A percentile compares a stretch with the other conserved stretches of the same genome.
Evolutionary conservation across 1,284 basidiomycete species (phyloP).

Genomic region (Cutaneotrichosporon sp.): DNA sequence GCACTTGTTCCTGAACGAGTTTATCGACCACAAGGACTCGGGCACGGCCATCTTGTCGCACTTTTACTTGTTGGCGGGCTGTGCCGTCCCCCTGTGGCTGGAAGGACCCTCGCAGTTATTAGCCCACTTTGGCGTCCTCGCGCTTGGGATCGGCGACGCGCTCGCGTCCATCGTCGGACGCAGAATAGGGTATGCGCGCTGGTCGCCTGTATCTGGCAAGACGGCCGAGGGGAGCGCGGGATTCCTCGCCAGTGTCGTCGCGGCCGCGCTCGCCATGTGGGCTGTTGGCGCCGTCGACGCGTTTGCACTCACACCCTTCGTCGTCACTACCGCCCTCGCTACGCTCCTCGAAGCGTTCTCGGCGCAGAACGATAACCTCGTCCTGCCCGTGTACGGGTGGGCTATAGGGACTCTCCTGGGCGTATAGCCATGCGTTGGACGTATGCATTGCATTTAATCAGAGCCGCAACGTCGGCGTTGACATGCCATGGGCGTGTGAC

Average conservation of each 20-base stretch:
- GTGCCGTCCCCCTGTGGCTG: conserved; percentile 88
- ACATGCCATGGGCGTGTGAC: too few species aligned
- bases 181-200: conserved; percentile 68
- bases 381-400: conserved; percentile 84
- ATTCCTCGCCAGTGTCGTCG: conserved; percentile 68
- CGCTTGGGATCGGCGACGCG: conserved; percentile 89
- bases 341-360: conserved; percentile 78
- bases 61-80: conserved; percentile 93
- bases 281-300: conserved; percentile 61
- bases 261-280: conserved; percentile 65
- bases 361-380: conserved; percentile 91
- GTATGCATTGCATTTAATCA: too few species aligned
- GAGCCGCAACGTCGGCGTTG: too few species aligned
- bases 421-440: too few species aligned
- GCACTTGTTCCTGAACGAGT: conserved; percentile 96
- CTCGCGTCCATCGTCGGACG: conserved; percentile 89
- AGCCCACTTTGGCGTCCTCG: conserved; percentile 83
- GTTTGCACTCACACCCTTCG: conserved; percentile 54
- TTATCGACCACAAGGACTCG: conserved; percentile 89
- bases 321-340: conserved; percentile 55
- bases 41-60: conserved; percentile 96
- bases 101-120: conserved; percentile 76
- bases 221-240: conserved; percentile 87
- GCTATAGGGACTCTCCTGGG: conserved; percentile 44
- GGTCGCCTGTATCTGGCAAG: conserved; percentile 78